A percentile compares a stretch with the other conserved stretches of the same genome.
These are phyloP conservation scores for Suillus plorans DNA, from an alignment of 768 basidiomycete genomes.

Conservation along the genomic window DNA sequence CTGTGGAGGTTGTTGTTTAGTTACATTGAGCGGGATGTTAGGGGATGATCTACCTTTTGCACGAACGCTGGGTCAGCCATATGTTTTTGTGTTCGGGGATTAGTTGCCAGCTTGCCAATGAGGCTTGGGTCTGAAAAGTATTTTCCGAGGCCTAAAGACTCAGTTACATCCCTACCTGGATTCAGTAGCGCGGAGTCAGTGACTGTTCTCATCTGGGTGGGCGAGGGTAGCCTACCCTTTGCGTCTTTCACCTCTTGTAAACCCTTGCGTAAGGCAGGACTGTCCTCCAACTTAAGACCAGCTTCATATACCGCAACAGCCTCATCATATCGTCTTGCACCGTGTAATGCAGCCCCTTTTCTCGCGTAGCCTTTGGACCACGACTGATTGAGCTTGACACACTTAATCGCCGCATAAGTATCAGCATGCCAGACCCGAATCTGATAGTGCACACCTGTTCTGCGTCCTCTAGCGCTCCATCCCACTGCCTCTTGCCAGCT, in stretches of 20 bases:
- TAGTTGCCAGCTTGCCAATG: constrained; percentile 77
- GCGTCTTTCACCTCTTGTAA: constrained; percentile 87
- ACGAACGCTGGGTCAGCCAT: constrained; percentile 83
- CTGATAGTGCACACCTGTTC: constrained; percentile 62
- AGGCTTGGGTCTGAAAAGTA: constrained; percentile 85
- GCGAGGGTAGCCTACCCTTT: constrained; percentile 49
- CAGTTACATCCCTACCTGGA: constrained; percentile 36
- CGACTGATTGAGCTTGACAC: constrained; percentile 70
- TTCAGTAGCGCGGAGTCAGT: background rate
- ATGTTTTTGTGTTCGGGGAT: constrained; percentile 83
- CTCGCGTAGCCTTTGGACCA: constrained; percentile 93
- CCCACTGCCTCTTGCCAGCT: constrained; percentile 80
- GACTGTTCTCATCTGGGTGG: background rate
- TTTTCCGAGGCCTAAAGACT: constrained; percentile 64
- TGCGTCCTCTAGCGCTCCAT: constrained; percentile 79
- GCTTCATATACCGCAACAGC: constrained; percentile 82
- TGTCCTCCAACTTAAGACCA: constrained; percentile 82
- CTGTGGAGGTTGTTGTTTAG: constrained; percentile 31
- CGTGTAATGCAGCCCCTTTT: constrained; percentile 92
- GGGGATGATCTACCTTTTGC: constrained; percentile 47
- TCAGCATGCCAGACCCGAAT: constrained; percentile 6
- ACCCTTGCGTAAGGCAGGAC: constrained; percentile 80
- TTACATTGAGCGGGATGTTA: background rate
- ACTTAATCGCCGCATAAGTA: constrained; percentile 42
- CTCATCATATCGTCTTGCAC: constrained; percentile 72